phyloP scores from a whole-genome alignment of 2,329 filamentous ascomycete genomes.

The Periconia macrospinosa region DNA sequence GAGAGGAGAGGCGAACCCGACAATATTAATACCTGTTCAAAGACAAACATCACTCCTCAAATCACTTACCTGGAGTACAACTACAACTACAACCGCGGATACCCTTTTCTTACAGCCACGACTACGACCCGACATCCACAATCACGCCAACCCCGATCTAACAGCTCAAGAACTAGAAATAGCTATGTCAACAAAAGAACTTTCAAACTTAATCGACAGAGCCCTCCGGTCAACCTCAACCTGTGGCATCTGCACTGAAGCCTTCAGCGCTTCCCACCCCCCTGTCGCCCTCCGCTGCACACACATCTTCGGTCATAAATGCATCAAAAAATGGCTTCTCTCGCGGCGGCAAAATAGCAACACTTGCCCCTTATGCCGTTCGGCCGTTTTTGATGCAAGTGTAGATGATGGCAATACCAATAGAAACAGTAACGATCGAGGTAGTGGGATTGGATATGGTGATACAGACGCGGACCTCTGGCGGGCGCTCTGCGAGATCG shows the following conservation, averaged over 20 bases:
- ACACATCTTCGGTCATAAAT: slow-evolving; percentile 35
- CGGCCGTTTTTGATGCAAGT: slow-evolving; percentile 16
- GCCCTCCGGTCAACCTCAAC: slow-evolving; percentile 27
- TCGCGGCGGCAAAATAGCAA: slow-evolving; percentile 24
- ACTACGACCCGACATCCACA: too few relatives aligned
- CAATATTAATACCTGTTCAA: too few relatives aligned
- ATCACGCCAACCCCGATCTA: too few relatives aligned
- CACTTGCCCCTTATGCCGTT: slow-evolving; percentile 32
- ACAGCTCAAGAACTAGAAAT: not conserved
- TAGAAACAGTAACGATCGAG: not conserved
- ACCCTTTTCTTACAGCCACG: too few relatives aligned
- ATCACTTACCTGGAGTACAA: too few relatives aligned
- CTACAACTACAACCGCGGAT: too few relatives aligned
- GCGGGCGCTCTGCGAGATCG: slow-evolving; percentile 3
- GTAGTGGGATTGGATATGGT: slow-evolving; percentile 18
- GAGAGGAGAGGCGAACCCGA: too few relatives aligned
- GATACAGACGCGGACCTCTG: slow-evolving; percentile 19
- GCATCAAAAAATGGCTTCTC: slow-evolving; percentile 32
- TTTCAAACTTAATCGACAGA: slow-evolving; percentile 23
- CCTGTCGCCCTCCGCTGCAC: slow-evolving; percentile 34
- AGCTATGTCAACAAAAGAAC: not conserved
- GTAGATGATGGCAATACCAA: not conserved
- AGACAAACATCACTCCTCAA: too few relatives aligned
- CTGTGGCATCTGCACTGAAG: slow-evolving; percentile 32
- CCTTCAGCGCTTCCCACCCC: slow-evolving; percentile 24